A percentile compares a stretch with the other conserved stretches of the same genome.
Conservation (phyloP, 2,329 filamentous ascomycete genomes). For the Talaromyces sp. region DNA sequence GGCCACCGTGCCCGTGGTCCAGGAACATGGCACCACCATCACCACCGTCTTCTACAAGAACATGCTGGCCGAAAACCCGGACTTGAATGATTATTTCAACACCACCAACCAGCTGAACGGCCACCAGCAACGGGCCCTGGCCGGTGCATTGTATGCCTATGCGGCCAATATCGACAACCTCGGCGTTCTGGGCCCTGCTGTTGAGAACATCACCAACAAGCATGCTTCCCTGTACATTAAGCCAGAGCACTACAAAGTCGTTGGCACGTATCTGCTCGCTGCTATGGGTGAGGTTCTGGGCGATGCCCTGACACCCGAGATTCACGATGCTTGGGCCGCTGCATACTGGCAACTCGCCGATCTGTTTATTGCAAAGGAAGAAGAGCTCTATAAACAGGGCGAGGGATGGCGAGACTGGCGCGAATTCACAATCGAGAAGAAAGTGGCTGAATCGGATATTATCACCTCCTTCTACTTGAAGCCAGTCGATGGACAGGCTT, state of each 20-base stretch:
- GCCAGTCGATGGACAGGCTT: slow-evolving; percentile 58
- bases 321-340: slow-evolving; percentile 63
- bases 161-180: slow-evolving; percentile 68
- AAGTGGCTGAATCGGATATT: slow-evolving; percentile 63
- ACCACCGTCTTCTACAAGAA: slow-evolving; percentile 69
- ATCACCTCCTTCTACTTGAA: slow-evolving; percentile 69
- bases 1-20: slow-evolving; percentile 66
- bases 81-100: slow-evolving; percentile 69
- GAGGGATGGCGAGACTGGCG: slow-evolving; percentile 66
- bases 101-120: slow-evolving; percentile 63
- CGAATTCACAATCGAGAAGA: slow-evolving; percentile 62
- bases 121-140: slow-evolving; percentile 66
- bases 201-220: slow-evolving; percentile 70
- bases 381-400: slow-evolving; percentile 59
- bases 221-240: slow-evolving; percentile 65
- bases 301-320: slow-evolving; percentile 60
- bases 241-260: slow-evolving; percentile 65
- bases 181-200: slow-evolving; percentile 51
- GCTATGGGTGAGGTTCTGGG: slow-evolving; percentile 67
- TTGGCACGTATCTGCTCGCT: slow-evolving; percentile 63
- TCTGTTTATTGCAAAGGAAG: slow-evolving; percentile 67
- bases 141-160: slow-evolving; percentile 64
- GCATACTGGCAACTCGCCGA: slow-evolving; percentile 70
- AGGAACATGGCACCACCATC: slow-evolving; percentile 65
- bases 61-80: slow-evolving; percentile 63